These are phyloP conservation scores for Paecilomyces dactylethromorphus DNA, from an alignment of 2,329 filamentous ascomycete species.

Conservation along the genomic window DNA sequence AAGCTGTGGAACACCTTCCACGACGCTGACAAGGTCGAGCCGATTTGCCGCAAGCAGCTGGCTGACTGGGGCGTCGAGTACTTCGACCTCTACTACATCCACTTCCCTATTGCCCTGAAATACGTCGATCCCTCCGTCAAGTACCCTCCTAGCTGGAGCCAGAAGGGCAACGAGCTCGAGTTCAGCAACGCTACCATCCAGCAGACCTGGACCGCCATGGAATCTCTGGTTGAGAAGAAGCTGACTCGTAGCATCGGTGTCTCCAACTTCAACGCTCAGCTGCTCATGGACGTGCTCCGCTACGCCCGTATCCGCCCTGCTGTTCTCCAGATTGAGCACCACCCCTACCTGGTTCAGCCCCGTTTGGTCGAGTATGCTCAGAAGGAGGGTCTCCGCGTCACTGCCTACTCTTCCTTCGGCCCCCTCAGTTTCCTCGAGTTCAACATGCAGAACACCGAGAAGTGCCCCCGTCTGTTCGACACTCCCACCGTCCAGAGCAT, in stretches of 20 bases:
- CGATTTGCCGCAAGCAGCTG: slow-evolving; percentile 69
- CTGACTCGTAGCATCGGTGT: slow-evolving; percentile 71
- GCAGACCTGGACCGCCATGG: slow-evolving; percentile 78
- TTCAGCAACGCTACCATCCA: slow-evolving; percentile 65
- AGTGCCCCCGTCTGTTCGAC: slow-evolving; percentile 64
- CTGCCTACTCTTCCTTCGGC: slow-evolving; percentile 79
- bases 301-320: slow-evolving; percentile 70
- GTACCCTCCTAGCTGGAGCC: slow-evolving; percentile 73
- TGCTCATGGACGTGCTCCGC: slow-evolving; percentile 72
- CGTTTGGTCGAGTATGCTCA: slow-evolving; percentile 64
- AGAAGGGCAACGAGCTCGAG: slow-evolving; percentile 57
- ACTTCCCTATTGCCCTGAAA: slow-evolving; percentile 82
- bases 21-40: slow-evolving; percentile 68
- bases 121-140: slow-evolving; percentile 73
- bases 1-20: slow-evolving; percentile 95
- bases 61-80: slow-evolving; percentile 80
- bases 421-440: slow-evolving; percentile 74
- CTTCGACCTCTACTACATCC: slow-evolving; percentile 83
- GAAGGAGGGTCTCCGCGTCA: slow-evolving; percentile 64
- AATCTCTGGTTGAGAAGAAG: slow-evolving; percentile 61
- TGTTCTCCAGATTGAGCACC: slow-evolving; percentile 82
- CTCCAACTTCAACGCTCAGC: slow-evolving; percentile 73
- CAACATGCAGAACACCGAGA: slow-evolving; percentile 60
- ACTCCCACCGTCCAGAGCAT: slow-evolving; percentile 58
- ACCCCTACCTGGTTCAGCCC: slow-evolving; percentile 76